Evolutionary conservation across 139 green algal species (phyloP).

Genomic region (Closterium sp.): DNA sequence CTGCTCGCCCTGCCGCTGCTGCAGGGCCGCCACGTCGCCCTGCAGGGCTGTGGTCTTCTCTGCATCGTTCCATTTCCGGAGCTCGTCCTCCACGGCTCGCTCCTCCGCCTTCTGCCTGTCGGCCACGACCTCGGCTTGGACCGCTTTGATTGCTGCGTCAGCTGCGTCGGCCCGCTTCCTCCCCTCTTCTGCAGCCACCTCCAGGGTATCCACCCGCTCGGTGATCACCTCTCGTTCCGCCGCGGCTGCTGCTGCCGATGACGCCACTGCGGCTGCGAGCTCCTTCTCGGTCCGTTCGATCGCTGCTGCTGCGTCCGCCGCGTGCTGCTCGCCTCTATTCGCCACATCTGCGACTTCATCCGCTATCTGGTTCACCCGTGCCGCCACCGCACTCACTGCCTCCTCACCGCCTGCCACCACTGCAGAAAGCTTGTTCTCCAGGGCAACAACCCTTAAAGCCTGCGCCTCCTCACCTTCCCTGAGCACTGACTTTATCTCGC

Average conservation of each 20-base stretch:
- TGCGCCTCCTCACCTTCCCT: not conserved
- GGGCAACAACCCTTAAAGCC: not conserved
- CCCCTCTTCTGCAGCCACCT: not conserved
- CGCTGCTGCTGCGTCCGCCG: not conserved
- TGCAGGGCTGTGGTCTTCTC: not conserved
- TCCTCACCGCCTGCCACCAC: not conserved
- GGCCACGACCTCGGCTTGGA: not conserved
- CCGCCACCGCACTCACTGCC: not conserved
- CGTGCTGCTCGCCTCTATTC: not conserved
- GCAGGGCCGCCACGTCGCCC: not conserved
- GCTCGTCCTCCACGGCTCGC: not conserved
- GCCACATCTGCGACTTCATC: not conserved
- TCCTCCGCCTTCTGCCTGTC: not conserved
- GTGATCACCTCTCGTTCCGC: not conserved
- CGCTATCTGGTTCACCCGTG: not conserved
- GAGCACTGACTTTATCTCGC: not conserved
- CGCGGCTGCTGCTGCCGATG: not conserved
- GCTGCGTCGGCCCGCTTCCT: not conserved
- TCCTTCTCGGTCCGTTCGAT: not conserved
- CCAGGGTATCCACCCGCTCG: not conserved
- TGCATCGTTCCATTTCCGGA: not conserved
- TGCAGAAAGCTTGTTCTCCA: not conserved
- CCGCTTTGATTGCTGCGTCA: not conserved
- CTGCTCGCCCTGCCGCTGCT: not conserved
- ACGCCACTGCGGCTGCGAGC: not conserved